These are phyloP conservation scores for Blepharisma japonicum DNA, from an alignment of 73 alveolate species.

Conservation along the genomic window DNA sequence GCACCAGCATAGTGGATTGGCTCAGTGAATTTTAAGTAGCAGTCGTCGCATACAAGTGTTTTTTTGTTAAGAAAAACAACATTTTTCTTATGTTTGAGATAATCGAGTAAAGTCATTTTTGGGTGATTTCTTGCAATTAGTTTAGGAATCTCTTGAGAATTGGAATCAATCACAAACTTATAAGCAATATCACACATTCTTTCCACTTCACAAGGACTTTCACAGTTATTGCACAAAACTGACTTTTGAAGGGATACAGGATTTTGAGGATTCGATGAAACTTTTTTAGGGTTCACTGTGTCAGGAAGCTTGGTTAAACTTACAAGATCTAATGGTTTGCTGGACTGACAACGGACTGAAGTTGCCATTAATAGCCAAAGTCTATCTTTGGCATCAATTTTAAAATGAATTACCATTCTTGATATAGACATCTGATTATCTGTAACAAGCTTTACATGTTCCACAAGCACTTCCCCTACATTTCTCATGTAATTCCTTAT, in stretches of 20 bases:
- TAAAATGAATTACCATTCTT: conserved; percentile 77
- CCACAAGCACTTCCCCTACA: conserved; percentile 65
- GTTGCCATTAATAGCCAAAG: conserved; percentile 70
- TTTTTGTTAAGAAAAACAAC: conserved; percentile 14
- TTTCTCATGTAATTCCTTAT: conserved; percentile 67
- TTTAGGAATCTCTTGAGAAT: neutral
- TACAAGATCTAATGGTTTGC: neutral
- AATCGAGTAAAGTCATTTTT: neutral
- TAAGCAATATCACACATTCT: conserved; percentile 30
- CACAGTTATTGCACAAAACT: conserved; percentile 19
- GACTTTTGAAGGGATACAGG: neutral
- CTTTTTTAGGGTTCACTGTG: conserved; percentile 1
- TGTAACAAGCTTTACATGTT: conserved; percentile 67
- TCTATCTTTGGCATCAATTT: conserved; percentile 68
- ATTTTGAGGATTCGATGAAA: neutral
- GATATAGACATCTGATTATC: conserved; percentile 59
- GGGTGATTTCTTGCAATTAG: neutral
- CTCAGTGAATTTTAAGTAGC: conserved; percentile 1
- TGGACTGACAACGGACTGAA: neutral
- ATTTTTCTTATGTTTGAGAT: neutral
- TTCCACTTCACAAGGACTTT: conserved; percentile 5
- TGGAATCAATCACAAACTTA: neutral
- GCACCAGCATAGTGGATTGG: too few relatives aligned
- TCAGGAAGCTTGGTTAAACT: conserved; percentile 5
- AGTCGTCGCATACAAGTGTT: conserved; percentile 23